A percentile compares a stretch with the other conserved stretches of the same genome.
phyloP scores from a whole-genome alignment of 1,284 basidiomycete species.

The Cutaneotrichosporon sp. region DNA sequence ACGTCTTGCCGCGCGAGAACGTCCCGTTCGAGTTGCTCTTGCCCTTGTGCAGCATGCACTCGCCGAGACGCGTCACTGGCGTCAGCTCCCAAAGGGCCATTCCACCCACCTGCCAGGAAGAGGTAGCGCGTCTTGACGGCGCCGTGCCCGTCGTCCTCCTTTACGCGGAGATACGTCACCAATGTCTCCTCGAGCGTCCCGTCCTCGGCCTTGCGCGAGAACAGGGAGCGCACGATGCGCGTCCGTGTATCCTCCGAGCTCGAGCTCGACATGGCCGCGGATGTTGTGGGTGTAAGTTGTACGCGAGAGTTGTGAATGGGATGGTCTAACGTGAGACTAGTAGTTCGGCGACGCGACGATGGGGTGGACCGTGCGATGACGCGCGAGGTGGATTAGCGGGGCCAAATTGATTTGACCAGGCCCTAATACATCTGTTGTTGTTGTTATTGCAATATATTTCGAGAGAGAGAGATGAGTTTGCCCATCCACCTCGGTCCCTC shows the following conservation, averaged over 20 bases:
- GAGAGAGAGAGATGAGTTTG: no score
- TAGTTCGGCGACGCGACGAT: background rate
- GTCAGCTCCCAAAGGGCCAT: background rate
- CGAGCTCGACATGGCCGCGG: conserved; percentile 2
- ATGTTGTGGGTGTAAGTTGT: background rate
- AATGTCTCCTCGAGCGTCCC: conserved; percentile 72
- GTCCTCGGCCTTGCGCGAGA: conserved; percentile 64
- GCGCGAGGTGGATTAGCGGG: background rate
- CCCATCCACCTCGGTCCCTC: no score
- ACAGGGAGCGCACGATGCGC: conserved; percentile 80
- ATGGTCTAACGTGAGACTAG: background rate
- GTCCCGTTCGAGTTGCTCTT: conserved; percentile 93
- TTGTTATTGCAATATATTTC: no score
- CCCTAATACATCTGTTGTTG: no score
- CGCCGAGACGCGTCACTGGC: conserved; percentile 65
- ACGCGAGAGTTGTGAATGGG: conserved; percentile 3
- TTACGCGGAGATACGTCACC: conserved; percentile 83
- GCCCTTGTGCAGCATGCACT: conserved; percentile 87
- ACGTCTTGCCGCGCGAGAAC: conserved; percentile 98
- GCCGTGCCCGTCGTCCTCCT: conserved; percentile 66
- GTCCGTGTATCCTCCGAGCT: conserved; percentile 33
- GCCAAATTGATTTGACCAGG: background rate
- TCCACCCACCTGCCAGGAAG: conserved; percentile 76
- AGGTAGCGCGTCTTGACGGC: conserved; percentile 79
- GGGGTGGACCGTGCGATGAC: background rate